These are phyloP conservation scores for Rubroboletus satanas DNA, from an alignment of 768 basidiomycete species.

Conservation along the genomic window DNA sequence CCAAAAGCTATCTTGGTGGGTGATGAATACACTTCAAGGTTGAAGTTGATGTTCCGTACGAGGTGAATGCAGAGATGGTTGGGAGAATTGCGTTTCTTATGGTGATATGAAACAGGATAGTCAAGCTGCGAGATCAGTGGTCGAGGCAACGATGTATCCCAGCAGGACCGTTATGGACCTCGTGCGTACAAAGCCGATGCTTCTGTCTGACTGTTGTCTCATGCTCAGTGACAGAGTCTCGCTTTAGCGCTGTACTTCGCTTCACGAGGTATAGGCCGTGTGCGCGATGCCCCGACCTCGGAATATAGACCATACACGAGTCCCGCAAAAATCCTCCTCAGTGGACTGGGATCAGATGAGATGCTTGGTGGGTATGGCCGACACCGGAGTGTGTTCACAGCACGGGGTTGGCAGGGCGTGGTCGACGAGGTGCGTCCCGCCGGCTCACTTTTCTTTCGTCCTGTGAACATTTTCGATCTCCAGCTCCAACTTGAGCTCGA, in stretches of 20 bases:
- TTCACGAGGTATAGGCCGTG: constrained; percentile 68
- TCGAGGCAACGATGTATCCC: constrained; percentile 77
- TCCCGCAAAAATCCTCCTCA: constrained; percentile 77
- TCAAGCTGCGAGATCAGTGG: constrained; percentile 45
- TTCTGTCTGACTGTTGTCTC: not conserved
- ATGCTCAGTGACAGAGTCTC: constrained; percentile 59
- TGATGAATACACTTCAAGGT: constrained; percentile 45
- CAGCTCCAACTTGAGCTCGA: constrained; percentile 88
- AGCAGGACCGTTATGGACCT: constrained; percentile 87
- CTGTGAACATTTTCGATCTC: not conserved
- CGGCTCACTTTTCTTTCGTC: not conserved
- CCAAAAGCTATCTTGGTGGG: not conserved
- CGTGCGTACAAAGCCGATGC: constrained; percentile 41
- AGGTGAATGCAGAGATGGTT: constrained; percentile 40
- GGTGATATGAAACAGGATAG: constrained; percentile 51
- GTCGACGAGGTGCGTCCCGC: constrained; percentile 64
- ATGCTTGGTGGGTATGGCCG: constrained; percentile 91
- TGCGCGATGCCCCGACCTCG: constrained; percentile 39
- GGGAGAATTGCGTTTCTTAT: constrained; percentile 1
- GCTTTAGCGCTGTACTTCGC: constrained; percentile 93
- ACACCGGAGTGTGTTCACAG: constrained; percentile 71
- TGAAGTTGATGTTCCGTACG: constrained; percentile 80
- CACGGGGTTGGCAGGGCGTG: constrained; percentile 69
- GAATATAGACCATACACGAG: constrained; percentile 54
- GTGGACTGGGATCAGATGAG: constrained; percentile 93